Percentiles rank a stretch among this genome's conserved stretches.
These are phyloP conservation scores for Chlamydomonas reinhardtii DNA, from an alignment of 163 green algal species.

Conservation along the genomic window DNA sequence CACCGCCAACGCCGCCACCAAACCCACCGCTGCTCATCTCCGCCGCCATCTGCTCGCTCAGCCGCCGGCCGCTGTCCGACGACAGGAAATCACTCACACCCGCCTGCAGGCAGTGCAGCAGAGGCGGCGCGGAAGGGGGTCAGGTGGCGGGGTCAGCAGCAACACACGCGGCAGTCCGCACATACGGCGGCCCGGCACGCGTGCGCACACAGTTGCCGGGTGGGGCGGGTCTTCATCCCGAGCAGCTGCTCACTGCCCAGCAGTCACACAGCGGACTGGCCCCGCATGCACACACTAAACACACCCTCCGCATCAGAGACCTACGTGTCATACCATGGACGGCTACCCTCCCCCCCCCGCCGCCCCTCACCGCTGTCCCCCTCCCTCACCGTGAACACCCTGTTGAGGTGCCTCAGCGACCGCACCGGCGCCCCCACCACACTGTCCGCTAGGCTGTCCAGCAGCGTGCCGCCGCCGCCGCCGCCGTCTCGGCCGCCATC, in stretches of 20 bases:
- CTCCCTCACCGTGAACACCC: background rate
- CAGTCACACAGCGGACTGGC: too few relatives aligned
- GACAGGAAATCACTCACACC: slow-evolving; percentile 9
- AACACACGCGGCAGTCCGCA: too few relatives aligned
- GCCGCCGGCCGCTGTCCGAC: slow-evolving; percentile 4
- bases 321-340: too few relatives aligned
- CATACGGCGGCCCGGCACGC: too few relatives aligned
- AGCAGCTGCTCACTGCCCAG: too few relatives aligned
- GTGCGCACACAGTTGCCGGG: too few relatives aligned
- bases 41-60: slow-evolving; percentile 32
- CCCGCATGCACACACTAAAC: too few relatives aligned
- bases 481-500: too few relatives aligned
- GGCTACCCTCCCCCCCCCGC: background rate
- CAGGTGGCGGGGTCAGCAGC: too few relatives aligned
- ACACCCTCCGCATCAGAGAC: too few relatives aligned
- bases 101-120: background rate
- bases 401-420: slow-evolving; percentile 12
- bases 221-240: too few relatives aligned
- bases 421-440: slow-evolving; percentile 21
- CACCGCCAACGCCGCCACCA: background rate
- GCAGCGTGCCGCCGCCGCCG: too few relatives aligned
- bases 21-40: slow-evolving; percentile 26
- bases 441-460: background rate
- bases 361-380: background rate
- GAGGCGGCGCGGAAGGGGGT: background rate